Evolutionary conservation across 306 rosid genomes (phyloP).

Genomic region (Cucurbita moschata): DNA sequence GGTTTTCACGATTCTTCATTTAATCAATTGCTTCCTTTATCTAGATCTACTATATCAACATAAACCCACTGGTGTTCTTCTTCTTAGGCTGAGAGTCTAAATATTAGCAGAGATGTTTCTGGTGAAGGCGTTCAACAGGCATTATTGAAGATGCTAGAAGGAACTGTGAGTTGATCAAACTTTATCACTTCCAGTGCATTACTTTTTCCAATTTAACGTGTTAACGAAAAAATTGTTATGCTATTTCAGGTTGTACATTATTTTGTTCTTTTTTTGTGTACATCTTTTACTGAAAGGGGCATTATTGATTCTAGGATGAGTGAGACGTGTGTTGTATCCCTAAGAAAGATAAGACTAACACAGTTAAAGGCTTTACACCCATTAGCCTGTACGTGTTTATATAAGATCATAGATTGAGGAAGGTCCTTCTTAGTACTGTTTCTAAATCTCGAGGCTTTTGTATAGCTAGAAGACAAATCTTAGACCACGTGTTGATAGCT

Average conservation of each 20-base stretch:
- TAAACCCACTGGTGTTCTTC: slow-evolving; percentile 6
- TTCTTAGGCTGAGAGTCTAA: slow-evolving; percentile 81
- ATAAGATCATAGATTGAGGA: no score
- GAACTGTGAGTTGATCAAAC: slow-evolving; percentile 59
- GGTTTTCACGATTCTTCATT: slow-evolving; percentile 24
- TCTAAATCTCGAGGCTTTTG: no score
- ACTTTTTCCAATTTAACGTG: background rate
- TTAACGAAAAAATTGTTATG: background rate
- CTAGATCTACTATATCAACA: slow-evolving; percentile 5
- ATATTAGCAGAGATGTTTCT: slow-evolving; percentile 91
- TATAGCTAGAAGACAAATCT: no score
- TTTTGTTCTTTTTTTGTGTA: background rate
- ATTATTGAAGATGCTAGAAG: slow-evolving; percentile 90
- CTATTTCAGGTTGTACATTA: background rate
- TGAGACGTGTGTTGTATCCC: background rate
- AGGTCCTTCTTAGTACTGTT: no score
- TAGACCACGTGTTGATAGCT: no score
- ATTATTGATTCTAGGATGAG: background rate
- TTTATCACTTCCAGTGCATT: background rate
- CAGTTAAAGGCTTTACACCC: no score
- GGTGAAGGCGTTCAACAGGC: slow-evolving; percentile 99
- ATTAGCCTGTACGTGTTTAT: no score
- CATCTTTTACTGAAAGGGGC: background rate
- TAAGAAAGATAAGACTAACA: background rate
- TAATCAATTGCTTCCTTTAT: background rate